Base-by-base conservation (phyloP, 2,329 filamentous ascomycete species). In the Thyridium curvatum region DNA sequence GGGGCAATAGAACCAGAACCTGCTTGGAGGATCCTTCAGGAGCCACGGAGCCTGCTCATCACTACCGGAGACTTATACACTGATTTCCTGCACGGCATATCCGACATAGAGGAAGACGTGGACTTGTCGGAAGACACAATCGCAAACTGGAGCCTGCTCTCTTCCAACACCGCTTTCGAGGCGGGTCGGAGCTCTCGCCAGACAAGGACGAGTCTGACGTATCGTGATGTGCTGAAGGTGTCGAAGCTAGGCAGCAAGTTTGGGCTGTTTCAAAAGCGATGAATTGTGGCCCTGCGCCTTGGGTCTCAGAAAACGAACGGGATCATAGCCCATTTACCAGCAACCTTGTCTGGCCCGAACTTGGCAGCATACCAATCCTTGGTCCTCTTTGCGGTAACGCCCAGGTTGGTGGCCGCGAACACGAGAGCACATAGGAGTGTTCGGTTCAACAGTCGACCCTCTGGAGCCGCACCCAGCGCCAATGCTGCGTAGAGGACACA, bases 191-290 rank as follows among this genome's bases (percentile, higher is more conserved):
- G 77, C 53, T 51, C 66, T 37, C 73, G 86, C 32, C 60, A 65
- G 32, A 79, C 71, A 10, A 74, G 86, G 40, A 77, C 79, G 18
- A 90, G 86, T 60, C 64, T 91, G 47, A 93, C 86, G 2, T 91
- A 85, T 62, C 73, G 91, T 47, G 90, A 97, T 65, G 91, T 97
- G 31, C 64, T 91, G 48, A 86, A 84, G 53, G 85, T 94, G 14
- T 84, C 83, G 8, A 86, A 80, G 49, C 61, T 88, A 16, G 84
- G 84, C 18, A 78, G 68, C 55, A 86, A 79, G 51, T 64, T 90
- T 39, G 80, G 54, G 6, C 44, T 51, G 26, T 62, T 71, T 32
- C 52, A 56, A 37, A 68, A 60, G 48, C 62, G 60, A 43, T 65
- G 43, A 61, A 29, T 34, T 12, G 10, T 10, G n/a, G 12, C 28